A percentile compares a stretch with the other conserved stretches of the same genome.
Evolutionary conservation across 169 alveolate species (phyloP).

Genomic region (Babesia bovis): DNA sequence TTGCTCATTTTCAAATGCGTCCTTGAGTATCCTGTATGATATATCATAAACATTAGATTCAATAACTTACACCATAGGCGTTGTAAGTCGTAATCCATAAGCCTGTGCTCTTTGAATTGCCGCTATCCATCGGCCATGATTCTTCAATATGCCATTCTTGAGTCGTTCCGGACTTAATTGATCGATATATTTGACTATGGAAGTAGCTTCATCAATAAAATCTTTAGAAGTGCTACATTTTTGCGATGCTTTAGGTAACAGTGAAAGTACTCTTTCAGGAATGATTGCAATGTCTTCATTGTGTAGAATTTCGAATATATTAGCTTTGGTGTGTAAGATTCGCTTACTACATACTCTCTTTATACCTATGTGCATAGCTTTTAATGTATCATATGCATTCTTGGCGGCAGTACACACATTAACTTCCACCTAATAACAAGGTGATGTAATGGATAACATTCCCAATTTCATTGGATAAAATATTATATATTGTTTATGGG

Average conservation of each 20-base stretch:
- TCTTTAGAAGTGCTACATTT: too few relatives aligned
- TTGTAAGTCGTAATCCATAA: not conserved
- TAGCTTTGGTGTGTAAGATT: not conserved
- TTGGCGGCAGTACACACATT: not conserved
- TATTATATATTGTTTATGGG: not conserved
- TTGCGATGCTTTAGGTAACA: not conserved
- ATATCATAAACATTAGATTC: not conserved
- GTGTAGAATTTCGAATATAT: not conserved
- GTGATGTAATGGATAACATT: too few relatives aligned
- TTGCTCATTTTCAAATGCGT: not conserved
- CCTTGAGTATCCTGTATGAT: not conserved
- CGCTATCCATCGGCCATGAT: slow-evolving; percentile 3
- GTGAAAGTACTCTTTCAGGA: slow-evolving; percentile 1
- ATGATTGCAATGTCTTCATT: not conserved
- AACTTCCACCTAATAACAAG: not conserved
- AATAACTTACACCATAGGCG: not conserved
- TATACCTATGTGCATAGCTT: not conserved
- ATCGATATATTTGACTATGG: too few relatives aligned
- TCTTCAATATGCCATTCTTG: too few relatives aligned
- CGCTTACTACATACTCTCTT: not conserved
- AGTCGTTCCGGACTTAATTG: too few relatives aligned
- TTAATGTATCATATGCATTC: not conserved
- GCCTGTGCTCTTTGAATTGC: not conserved
- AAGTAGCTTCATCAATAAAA: too few relatives aligned
- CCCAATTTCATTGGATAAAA: too few relatives aligned